A percentile compares a stretch with the other conserved stretches of the same genome.
Evolutionary conservation across 139 green algal species (phyloP).

Genomic region (Axilococcus clingmanii): DNA sequence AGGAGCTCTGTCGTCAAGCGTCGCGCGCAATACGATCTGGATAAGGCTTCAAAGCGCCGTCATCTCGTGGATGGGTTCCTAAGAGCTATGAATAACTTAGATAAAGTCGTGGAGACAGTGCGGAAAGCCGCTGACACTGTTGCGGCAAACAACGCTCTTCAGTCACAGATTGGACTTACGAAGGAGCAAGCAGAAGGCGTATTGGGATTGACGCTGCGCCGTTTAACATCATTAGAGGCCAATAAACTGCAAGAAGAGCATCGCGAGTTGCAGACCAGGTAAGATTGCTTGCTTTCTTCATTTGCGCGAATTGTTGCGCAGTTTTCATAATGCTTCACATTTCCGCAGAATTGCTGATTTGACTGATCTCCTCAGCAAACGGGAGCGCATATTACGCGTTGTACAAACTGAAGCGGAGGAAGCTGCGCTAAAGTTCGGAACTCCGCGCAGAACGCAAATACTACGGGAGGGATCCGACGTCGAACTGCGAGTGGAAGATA

Average conservation of each 20-base stretch:
- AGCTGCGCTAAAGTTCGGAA: constrained; percentile 49
- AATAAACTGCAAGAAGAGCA: constrained; percentile 58
- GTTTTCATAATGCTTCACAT: neutral
- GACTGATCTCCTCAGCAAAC: constrained; percentile 37
- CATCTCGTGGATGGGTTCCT: constrained; percentile 79
- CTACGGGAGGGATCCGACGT: constrained; percentile 13
- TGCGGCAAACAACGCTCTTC: constrained; percentile 42
- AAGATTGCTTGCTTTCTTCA: neutral
- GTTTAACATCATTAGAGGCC: constrained; percentile 74
- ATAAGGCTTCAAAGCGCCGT: constrained; percentile 44
- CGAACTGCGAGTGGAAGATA: constrained; percentile 33
- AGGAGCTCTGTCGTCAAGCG: constrained; percentile 60
- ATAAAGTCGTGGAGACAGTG: constrained; percentile 57
- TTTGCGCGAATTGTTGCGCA: neutral
- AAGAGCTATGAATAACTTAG: constrained; percentile 53
- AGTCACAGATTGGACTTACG: constrained; percentile 39
- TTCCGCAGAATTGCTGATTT: constrained; percentile 35
- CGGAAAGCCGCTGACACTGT: constrained; percentile 45
- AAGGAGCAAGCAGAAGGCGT: constrained; percentile 68
- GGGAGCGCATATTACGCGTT: constrained; percentile 39
- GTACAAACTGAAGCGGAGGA: constrained; percentile 54
- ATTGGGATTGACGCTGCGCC: constrained; percentile 69
- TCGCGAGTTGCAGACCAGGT: constrained; percentile 35
- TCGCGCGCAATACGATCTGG: constrained; percentile 44
- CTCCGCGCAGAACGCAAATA: constrained; percentile 40